phyloP scores from a whole-genome alignment of 75 land plant species.

The Adiantum capillusveneris region DNA sequence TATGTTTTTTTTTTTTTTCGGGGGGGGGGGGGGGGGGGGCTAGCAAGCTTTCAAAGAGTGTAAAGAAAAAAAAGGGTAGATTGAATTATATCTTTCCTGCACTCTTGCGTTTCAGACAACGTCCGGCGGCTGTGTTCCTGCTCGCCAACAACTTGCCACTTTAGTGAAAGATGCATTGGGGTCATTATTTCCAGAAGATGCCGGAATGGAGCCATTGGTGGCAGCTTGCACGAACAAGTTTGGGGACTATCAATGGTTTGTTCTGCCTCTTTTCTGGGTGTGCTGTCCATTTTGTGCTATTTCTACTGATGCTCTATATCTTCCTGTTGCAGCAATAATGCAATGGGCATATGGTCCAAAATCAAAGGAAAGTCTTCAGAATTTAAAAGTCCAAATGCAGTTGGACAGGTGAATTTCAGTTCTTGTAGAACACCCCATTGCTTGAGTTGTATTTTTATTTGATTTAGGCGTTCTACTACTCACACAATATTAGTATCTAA shows the following conservation, averaged over 20 bases:
- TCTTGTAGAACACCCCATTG: too few relatives aligned
- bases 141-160: slow-evolving; percentile 32
- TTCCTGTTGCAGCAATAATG: slow-evolving; percentile 65
- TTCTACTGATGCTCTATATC: background rate
- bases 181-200: slow-evolving; percentile 39
- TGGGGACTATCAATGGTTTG: slow-evolving; percentile 91
- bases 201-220: slow-evolving; percentile 52
- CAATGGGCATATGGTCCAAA: slow-evolving; percentile 73
- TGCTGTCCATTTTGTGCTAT: background rate
- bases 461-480: too few relatives aligned
- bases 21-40: too few relatives aligned
- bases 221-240: slow-evolving; percentile 54
- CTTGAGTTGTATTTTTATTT: too few relatives aligned
- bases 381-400: slow-evolving; percentile 58
- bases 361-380: slow-evolving; percentile 51
- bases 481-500: too few relatives aligned
- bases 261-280: background rate
- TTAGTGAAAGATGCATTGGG: slow-evolving; percentile 45
- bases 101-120: background rate
- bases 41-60: too few relatives aligned
- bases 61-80: too few relatives aligned
- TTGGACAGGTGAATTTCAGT: slow-evolving; percentile 62
- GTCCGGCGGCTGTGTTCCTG: background rate
- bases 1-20: too few relatives aligned
- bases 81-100: too few relatives aligned